Base-by-base conservation (phyloP, 2,329 filamentous ascomycete species). In the Clonostachys sp. region DNA sequence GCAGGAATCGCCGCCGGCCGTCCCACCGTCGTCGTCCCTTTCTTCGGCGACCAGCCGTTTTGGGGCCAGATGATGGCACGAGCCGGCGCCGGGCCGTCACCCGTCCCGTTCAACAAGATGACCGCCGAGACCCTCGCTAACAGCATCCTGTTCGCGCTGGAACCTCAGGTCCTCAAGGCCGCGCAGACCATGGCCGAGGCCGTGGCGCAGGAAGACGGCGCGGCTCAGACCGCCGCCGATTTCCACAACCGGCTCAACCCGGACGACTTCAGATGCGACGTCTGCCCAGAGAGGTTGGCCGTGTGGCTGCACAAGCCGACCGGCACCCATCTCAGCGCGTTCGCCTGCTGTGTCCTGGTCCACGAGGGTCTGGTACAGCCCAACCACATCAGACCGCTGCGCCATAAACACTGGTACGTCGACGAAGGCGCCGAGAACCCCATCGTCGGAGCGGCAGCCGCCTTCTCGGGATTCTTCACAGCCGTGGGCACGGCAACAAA, bases 11-110 rank as follows among this genome's bases (percentile, higher is more conserved):
- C 78, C 47, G 76, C 71, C 44, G 82, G 74, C 1, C 75, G 72
- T 41, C 82, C 82, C 0, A 84, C 82, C 2, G 78, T 84, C 60
- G 78, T 86, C 18, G 78, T 86, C 0, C 82, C 82, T 0, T 86
- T 86, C 64, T 86, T 86, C 51, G 82, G 82, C 9, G 83, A 65
- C 44, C 70, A 73, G 51, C 67, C 67, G 13, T 73, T 72, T 49
- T 73, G 70, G 70, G 68, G 65, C 10, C 55, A 61, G 12, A 71
- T 72, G 67, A 60, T 72, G 2, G 60, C 61, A 3, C 54, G 55
- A 24, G 67, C 67, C 4, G 68, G 68, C n/a, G 70, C 68, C 5
- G 70, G 70, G 4, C 68, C 67, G 9, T 44, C 59, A 14, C 62
- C 68, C 0, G 62, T 70, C 7, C 62, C 65, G 2, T 60, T 66